Percentiles rank a stretch among this genome's conserved stretches.
Evolutionary conservation across 805 yeast genomes (phyloP).

Genomic region (Lachancea nothofagi): DNA sequence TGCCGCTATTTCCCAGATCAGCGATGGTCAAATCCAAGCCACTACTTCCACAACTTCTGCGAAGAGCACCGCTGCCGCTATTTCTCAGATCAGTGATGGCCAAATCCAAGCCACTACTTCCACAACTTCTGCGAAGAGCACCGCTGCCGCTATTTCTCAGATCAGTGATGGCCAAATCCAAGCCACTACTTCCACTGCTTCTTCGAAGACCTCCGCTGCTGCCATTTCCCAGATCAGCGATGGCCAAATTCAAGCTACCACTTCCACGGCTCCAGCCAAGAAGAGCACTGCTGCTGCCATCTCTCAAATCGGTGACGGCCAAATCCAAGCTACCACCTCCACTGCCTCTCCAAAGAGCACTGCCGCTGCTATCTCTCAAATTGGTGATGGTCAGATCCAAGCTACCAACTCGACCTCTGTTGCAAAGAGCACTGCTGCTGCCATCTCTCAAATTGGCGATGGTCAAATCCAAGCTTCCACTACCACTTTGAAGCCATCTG

Average conservation of each 20-base stretch:
- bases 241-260: constrained; percentile 26
- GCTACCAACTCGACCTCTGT: constrained; percentile 16
- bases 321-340: constrained; percentile 39
- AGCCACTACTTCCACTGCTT: constrained; percentile 30
- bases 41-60: constrained; percentile 33
- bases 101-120: constrained; percentile 43
- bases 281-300: constrained; percentile 31
- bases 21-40: constrained; percentile 34
- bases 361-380: constrained; percentile 38
- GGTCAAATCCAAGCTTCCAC: constrained; percentile 51
- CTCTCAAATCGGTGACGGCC: constrained; percentile 44
- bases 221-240: constrained; percentile 29
- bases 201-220: constrained; percentile 28
- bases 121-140: constrained; percentile 33
- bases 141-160: constrained; percentile 37
- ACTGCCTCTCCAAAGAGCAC: constrained; percentile 26
- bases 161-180: constrained; percentile 46
- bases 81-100: constrained; percentile 50
- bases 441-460: constrained; percentile 44
- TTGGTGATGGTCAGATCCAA: constrained; percentile 40
- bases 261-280: constrained; percentile 16
- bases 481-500: constrained; percentile 24
- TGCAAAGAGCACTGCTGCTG: constrained; percentile 24
- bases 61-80: constrained; percentile 25
- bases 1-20: constrained; percentile 34